A percentile compares a stretch with the other conserved stretches of the same genome.
These are phyloP conservation scores for Penicillium fimorum DNA, from an alignment of 495 filamentous ascomycete genomes.

Conservation along the genomic window DNA sequence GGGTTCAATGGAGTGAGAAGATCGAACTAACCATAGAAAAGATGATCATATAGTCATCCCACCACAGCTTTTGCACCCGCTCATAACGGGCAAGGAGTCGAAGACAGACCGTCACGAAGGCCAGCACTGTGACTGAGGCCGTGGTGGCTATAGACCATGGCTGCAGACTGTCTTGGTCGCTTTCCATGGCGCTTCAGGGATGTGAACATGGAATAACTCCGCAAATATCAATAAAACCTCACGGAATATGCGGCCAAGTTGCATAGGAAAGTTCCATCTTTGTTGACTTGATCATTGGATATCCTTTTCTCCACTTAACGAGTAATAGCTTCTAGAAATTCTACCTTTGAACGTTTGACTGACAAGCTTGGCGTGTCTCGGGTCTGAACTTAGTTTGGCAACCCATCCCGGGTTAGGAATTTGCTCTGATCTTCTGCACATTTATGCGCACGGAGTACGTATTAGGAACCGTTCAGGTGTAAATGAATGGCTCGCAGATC, in stretches of 20 bases:
- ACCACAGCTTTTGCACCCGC: constrained; percentile 34
- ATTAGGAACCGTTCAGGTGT: neutral
- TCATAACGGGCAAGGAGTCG: constrained; percentile 32
- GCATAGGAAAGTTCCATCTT: neutral
- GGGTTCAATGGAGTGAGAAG: neutral
- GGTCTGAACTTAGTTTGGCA: neutral
- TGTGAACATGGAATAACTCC: neutral
- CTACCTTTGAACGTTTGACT: neutral
- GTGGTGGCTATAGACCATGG: constrained; percentile 36
- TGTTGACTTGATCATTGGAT: too few relatives aligned
- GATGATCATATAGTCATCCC: constrained; percentile 42
- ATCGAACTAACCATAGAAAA: constrained; percentile 36
- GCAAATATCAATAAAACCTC: neutral
- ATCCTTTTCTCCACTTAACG: too few relatives aligned
- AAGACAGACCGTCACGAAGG: constrained; percentile 33
- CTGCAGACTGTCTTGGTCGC: constrained; percentile 23
- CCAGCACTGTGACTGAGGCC: constrained; percentile 29
- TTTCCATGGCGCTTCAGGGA: neutral
- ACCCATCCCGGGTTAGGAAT: neutral
- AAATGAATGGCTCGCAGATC: neutral
- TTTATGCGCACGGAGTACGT: too few relatives aligned
- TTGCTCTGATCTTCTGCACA: neutral
- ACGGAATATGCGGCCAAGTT: neutral
- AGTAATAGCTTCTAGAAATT: neutral
- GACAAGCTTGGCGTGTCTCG: neutral